Evolutionary conservation across 768 basidiomycete genomes (phyloP).

Genomic region (Rhodosporidiobolus sp.): DNA sequence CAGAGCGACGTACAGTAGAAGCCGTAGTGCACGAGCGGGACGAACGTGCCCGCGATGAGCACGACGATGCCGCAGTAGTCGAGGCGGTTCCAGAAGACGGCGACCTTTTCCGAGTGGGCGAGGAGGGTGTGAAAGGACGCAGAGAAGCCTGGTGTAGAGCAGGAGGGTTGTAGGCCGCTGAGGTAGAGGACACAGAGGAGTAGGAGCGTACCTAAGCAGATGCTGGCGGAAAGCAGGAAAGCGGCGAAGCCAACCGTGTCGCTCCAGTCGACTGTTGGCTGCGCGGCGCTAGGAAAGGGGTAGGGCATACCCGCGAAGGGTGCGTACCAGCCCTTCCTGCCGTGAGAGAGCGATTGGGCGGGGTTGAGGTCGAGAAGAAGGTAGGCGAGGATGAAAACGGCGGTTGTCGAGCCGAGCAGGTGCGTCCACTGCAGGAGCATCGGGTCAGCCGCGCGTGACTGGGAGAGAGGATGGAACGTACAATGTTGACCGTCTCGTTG

Average conservation of each 20-base stretch:
- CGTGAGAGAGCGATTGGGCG: not conserved
- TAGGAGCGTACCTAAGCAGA: slow-evolving; percentile 58
- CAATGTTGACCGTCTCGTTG: slow-evolving; percentile 40
- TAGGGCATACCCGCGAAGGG: slow-evolving; percentile 49
- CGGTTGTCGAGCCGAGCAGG: slow-evolving; percentile 16
- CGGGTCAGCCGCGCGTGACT: not conserved
- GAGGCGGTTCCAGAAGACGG: slow-evolving; percentile 61
- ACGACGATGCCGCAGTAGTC: slow-evolving; percentile 77
- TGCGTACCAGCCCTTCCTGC: slow-evolving; percentile 15
- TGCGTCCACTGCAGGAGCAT: slow-evolving; percentile 29
- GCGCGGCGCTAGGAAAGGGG: slow-evolving; percentile 55
- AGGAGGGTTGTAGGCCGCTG: not conserved
- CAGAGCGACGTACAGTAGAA: slow-evolving; percentile 7
- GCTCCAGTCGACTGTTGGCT: slow-evolving; percentile 60
- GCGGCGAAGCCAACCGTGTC: slow-evolving; percentile 62
- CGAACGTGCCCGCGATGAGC: slow-evolving; percentile 32
- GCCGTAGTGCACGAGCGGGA: slow-evolving; percentile 23
- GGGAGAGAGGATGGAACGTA: not conserved
- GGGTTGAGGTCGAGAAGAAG: slow-evolving; percentile 17
- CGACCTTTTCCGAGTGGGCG: slow-evolving; percentile 70
- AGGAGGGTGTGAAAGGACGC: slow-evolving; percentile 68
- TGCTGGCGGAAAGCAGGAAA: slow-evolving; percentile 69
- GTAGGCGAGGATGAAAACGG: slow-evolving; percentile 5
- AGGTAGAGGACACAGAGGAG: not conserved
- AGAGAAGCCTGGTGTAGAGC: slow-evolving; percentile 52